These are phyloP conservation scores for Phytopythium cucurbitacearum DNA, from an alignment of 352 stramenopile genomes.

Conservation along the genomic window DNA sequence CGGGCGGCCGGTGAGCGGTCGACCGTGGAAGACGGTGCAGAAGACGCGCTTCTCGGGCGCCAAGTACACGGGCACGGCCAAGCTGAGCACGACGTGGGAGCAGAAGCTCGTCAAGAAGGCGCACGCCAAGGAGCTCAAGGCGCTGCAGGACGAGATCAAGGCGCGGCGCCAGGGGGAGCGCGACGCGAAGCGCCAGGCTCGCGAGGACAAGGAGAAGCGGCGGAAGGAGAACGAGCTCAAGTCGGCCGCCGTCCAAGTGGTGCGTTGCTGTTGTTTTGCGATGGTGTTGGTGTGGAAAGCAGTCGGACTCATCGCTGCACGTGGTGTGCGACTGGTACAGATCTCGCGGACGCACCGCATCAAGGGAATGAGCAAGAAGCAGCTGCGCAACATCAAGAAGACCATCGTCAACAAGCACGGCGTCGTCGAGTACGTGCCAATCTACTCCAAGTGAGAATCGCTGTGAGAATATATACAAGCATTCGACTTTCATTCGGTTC, in stretches of 20 bases:
- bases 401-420: constrained; percentile 90
- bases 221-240: constrained; percentile 90
- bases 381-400: constrained; percentile 90
- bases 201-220: constrained; percentile 85
- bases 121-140: constrained; percentile 82
- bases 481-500: too few relatives aligned
- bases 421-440: constrained; percentile 83
- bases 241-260: constrained; percentile 81
- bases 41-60: constrained; percentile 72
- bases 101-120: constrained; percentile 77
- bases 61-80: constrained; percentile 70
- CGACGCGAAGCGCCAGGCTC: constrained; percentile 66
- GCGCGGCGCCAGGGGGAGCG: constrained; percentile 60
- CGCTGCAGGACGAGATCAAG: constrained; percentile 81
- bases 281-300: constrained; percentile 7
- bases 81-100: constrained; percentile 86
- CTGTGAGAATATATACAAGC: neutral
- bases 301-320: neutral
- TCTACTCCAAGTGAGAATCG: constrained; percentile 74
- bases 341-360: constrained; percentile 84
- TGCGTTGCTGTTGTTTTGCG: constrained; percentile 27
- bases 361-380: constrained; percentile 93
- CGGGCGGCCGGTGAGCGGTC: constrained; percentile 67
- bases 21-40: constrained; percentile 83
- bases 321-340: constrained; percentile 14